Percentiles rank a stretch among this genome's conserved stretches.
phyloP scores from a whole-genome alignment of 2,329 filamentous ascomycete genomes.

The Talaromyces sp. region DNA sequence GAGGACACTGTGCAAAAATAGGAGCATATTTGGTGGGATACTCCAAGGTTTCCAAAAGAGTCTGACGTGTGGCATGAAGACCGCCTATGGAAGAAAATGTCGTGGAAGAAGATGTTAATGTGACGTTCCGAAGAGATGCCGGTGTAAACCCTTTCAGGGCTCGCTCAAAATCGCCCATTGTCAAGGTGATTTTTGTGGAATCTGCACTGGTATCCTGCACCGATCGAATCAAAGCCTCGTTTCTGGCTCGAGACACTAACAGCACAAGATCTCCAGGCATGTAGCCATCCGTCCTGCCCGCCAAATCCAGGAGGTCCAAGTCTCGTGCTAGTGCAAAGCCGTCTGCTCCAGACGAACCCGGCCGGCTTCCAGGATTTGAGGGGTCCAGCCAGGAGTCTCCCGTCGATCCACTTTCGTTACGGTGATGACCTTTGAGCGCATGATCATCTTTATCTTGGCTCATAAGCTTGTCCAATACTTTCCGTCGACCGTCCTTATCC shows the following conservation, averaged over 20 bases:
- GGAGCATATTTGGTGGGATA: constrained; percentile 98
- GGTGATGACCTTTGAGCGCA: constrained; percentile 38
- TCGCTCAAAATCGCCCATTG: constrained; percentile 70
- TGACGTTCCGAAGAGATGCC: constrained; percentile 88
- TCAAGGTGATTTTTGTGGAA: constrained; percentile 58
- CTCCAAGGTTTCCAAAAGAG: constrained; percentile 89
- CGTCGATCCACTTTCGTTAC: constrained; percentile 32
- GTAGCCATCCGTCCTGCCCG: constrained; percentile 92
- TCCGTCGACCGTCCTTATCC: constrained; percentile 80
- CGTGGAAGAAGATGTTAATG: constrained; percentile 84
- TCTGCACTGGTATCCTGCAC: constrained; percentile 54
- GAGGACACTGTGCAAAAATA: constrained; percentile 91
- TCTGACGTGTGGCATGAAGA: constrained; percentile 75
- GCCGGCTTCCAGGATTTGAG: constrained; percentile 52
- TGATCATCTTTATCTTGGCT: constrained; percentile 37
- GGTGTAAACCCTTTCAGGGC: constrained; percentile 92
- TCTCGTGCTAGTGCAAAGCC: constrained; percentile 70
- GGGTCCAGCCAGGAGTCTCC: constrained; percentile 73
- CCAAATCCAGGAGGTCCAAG: constrained; percentile 86
- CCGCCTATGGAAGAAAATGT: constrained; percentile 92
- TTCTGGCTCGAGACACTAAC: constrained; percentile 79
- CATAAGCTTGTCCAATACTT: constrained; percentile 76
- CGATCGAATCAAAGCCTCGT: constrained; percentile 84
- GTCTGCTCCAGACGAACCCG: constrained; percentile 44
- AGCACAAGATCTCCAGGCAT: constrained; percentile 92